These are phyloP conservation scores for Microthlaspi erraticum DNA, from an alignment of 345 rosid species.

Conservation along the genomic window DNA sequence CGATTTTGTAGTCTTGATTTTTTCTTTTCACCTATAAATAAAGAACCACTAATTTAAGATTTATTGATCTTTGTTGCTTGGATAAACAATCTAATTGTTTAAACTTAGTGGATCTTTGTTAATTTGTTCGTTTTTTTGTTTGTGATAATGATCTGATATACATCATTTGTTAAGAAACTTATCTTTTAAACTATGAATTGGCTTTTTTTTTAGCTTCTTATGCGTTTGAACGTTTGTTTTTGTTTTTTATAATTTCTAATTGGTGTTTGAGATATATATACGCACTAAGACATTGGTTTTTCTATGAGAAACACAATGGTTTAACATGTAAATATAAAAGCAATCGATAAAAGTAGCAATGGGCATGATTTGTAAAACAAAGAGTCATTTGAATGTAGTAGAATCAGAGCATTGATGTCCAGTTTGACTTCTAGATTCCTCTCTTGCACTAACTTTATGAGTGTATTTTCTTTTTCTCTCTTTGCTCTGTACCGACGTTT, in stretches of 20 bases:
- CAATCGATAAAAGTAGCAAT: too few relatives aligned
- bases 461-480: neutral
- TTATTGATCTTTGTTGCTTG: neutral
- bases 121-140: neutral
- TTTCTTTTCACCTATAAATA: too few relatives aligned
- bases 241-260: neutral
- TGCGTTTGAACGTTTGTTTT: neutral
- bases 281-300: neutral
- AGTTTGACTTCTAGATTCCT: neutral
- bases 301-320: neutral
- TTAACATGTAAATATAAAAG: neutral
- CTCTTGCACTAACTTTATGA: slow-evolving; percentile 20
- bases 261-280: slow-evolving; percentile 2
- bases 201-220: neutral
- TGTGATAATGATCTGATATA: too few relatives aligned
- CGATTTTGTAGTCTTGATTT: neutral
- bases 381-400: slow-evolving; percentile 2
- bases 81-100: neutral
- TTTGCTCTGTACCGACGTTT: neutral
- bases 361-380: neutral
- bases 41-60: neutral
- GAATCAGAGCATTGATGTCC: neutral
- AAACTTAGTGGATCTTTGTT: neutral
- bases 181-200: too few relatives aligned
- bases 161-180: neutral